A percentile compares a stretch with the other conserved stretches of the same genome.
Conservation (phyloP, 176 grass and related monocot genomes). For the Metroxylon sagu region DNA sequence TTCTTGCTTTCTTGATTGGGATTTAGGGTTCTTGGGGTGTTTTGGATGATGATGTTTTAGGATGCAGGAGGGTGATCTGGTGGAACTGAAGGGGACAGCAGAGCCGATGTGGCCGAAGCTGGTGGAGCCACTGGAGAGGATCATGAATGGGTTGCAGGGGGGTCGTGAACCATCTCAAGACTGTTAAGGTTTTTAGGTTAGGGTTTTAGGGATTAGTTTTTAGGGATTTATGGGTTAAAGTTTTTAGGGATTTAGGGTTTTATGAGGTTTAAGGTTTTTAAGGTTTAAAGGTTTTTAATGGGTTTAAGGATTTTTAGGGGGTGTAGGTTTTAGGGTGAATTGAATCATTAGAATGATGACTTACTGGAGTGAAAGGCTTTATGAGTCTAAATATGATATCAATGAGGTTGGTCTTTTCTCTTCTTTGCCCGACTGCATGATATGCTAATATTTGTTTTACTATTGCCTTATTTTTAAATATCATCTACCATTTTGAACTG, state of each 20-base stretch:
- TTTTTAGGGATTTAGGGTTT: no score
- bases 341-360: constrained; percentile 64
- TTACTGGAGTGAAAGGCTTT: constrained; percentile 93
- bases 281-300: no score
- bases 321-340: no score
- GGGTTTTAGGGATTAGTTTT: no score
- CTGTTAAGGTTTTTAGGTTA: no score
- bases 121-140: constrained; percentile 85
- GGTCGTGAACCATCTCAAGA: constrained; percentile 77
- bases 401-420: constrained; percentile 56
- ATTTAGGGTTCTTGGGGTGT: constrained; percentile 16
- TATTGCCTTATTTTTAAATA: no score
- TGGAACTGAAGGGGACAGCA: constrained; percentile 64
- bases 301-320: no score
- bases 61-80: constrained; percentile 61
- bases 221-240: no score
- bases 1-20: not conserved
- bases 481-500: no score
- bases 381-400: constrained; percentile 88
- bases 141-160: constrained; percentile 70
- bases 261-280: no score
- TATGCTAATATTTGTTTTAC: no score
- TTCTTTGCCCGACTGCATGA: not conserved
- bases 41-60: not conserved
- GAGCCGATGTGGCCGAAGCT: constrained; percentile 71